Base-by-base conservation (phyloP, 2,329 filamentous ascomycete species). In the Fusarium coffeatum region DNA sequence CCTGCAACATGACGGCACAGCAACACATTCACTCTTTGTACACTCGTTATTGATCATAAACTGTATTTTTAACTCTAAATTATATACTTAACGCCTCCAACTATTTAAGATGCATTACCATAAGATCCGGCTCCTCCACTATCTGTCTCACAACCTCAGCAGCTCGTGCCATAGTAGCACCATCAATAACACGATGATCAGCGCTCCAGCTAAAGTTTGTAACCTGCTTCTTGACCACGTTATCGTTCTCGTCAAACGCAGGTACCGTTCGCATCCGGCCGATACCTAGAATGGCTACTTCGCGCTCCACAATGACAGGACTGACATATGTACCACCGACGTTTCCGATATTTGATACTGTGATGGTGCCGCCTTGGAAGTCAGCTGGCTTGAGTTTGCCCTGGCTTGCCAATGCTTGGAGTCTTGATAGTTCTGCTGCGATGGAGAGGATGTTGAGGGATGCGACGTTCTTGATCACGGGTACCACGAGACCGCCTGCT, bases 131-230 rank as follows among this genome's bases (percentile, higher is more conserved):
- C 76, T 93, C 89, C 82, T 98, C 94, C 41, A 98, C 87, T 72
- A 92, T 89, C 54, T 85, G 84, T 73, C 90, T 89, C 23, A 98
- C 92, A 67, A 91, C 87, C 75, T 94, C 93, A 15, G 93, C 94
- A 78, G 95, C 95, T 72, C 94, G 87, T 22, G 96, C 96, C 88
- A 97, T 93, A 64, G 94, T 97, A 48, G 95, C 95, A 3, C 96
- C 96, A 80, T 99, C 96, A 48, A 98, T 90, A 56, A 98, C 92
- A 22, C 96, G 86, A 81, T 99, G 96, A 80, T 98, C 94, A 8
- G 95, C 95, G 79, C 93, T 95, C 95, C 95, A 98, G 81, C 94
- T 98, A 74, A 98, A 93, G 77, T 97, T 94, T 78, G 91, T 91
- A 66, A 97, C 87, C 76, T 97, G 91, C 79, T 89, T 92, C 81